These are phyloP conservation scores for Penicillium robsamsonii DNA, from an alignment of 495 filamentous ascomycete species.

Conservation along the genomic window DNA sequence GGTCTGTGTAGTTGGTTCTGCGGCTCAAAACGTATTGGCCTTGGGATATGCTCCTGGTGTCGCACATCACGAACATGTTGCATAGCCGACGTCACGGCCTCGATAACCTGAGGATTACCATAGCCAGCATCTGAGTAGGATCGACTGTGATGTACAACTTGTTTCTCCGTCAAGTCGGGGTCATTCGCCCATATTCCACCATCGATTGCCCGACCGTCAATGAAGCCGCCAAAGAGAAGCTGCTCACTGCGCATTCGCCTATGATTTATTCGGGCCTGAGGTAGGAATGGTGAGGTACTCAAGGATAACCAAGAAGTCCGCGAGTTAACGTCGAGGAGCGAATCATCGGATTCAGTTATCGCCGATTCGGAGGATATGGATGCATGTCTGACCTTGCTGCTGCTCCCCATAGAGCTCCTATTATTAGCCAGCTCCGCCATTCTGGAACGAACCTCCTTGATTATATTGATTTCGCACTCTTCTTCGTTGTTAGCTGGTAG, in stretches of 20 bases:
- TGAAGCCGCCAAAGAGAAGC: constrained; percentile 4
- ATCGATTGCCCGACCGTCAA: constrained; percentile 14
- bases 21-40: constrained; percentile 33
- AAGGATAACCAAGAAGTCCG: constrained; percentile 11
- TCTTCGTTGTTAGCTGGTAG: constrained; percentile 8
- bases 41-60: constrained; percentile 29
- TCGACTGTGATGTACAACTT: constrained; percentile 3
- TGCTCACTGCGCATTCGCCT: constrained; percentile 6
- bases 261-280: background rate
- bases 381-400: constrained; percentile 3
- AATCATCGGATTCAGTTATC: constrained; percentile 22
- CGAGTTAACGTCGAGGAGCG: constrained; percentile 5
- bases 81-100: constrained; percentile 32
- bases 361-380: constrained; percentile 26
- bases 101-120: constrained; percentile 20
- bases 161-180: constrained; percentile 7
- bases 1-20: constrained; percentile 33
- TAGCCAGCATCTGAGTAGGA: constrained; percentile 5
- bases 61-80: constrained; percentile 30
- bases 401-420: background rate
- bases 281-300: constrained; percentile 6
- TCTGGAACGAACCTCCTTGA: background rate
- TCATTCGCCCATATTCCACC: constrained; percentile 3
- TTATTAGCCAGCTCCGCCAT: background rate
- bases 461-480: background rate